Evolutionary conservation across 768 basidiomycete species (phyloP), one percentile per base, ranked within the genome.

Genomic region (Rhodotorula graminis): DNA sequence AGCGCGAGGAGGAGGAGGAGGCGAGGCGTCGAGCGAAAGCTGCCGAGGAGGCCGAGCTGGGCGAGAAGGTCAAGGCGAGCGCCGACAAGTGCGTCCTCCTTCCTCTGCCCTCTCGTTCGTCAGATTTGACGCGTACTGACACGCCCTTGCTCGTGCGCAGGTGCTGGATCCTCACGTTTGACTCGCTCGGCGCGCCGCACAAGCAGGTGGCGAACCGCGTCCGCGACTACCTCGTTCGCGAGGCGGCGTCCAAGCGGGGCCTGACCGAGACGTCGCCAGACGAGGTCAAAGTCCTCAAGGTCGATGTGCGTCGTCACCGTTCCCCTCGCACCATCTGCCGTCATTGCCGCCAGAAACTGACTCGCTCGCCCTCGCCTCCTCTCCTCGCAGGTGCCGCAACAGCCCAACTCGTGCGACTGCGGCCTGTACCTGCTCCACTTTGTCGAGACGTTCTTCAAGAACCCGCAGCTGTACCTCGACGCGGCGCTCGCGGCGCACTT

Each of bases 391-490:
- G 91, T 93, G 8, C 95, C 95, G 8, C 83, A 84, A 33, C 96
- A 99, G 79, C 87, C 87, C 25, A 97, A 98, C 79, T 91, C 84
- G 74, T 91, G 88, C 78, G 94, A 97, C 80, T 99, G 96, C 76
- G 96, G 96, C 12, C 80, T 96, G 42, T 99, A 91, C 80, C 84
- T 98, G 21, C 83, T 98, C 19, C 93, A 98, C 78, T 92, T 92
- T 63, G 90, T 88, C 15, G 83, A 88, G 76, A 87, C 86, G 0
- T 91, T 98, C 78, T 86, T 96, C 81, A 81, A 79, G 15, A 82
- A 89, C 65, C 89, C 92, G 0, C 78, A 80, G 0, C 27, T 25
- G 0, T 60, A 66, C 31, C 44, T 73, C 37, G 16, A 31, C 15
- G 15, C 29, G 44, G 56, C 71, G 37, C 31, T 61, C 27, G 46